These are phyloP conservation scores for Ogataea haglerorum DNA, from an alignment of 805 yeast genomes.

Conservation along the genomic window DNA sequence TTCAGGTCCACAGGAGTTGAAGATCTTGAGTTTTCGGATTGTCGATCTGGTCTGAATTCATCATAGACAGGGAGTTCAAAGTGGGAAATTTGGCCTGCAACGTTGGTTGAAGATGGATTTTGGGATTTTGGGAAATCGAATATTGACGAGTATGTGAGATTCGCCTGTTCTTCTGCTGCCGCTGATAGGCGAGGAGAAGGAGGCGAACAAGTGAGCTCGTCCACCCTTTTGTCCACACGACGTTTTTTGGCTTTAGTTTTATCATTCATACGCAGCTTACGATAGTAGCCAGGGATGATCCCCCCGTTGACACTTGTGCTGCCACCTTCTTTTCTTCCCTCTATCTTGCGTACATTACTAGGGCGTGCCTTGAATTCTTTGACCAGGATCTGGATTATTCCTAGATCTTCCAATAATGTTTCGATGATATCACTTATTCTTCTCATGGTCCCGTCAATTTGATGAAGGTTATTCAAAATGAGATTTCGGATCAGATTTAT, in stretches of 20 bases:
- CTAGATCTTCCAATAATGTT: constrained; percentile 40
- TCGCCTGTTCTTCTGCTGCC: background rate
- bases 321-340: constrained; percentile 29
- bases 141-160: constrained; percentile 5
- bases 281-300: constrained; percentile 29
- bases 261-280: constrained; percentile 21
- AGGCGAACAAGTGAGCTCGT: background rate
- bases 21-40: constrained; percentile 1
- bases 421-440: constrained; percentile 42
- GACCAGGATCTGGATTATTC: constrained; percentile 33
- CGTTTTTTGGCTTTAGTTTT: constrained; percentile 3
- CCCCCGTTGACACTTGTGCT: constrained; percentile 33
- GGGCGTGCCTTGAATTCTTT: constrained; percentile 28
- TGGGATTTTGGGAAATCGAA: constrained; percentile 3
- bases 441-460: constrained; percentile 41
- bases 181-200: background rate
- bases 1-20: constrained; percentile 13
- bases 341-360: constrained; percentile 31
- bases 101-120: background rate
- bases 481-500: constrained; percentile 34
- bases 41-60: constrained; percentile 7
- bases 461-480: constrained; percentile 31
- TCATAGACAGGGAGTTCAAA: constrained; percentile 4
- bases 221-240: constrained; percentile 2
- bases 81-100: constrained; percentile 1